Evolutionary conservation across 2,329 filamentous ascomycete species (phyloP).

Genomic region (Knoxdaviesia capensis): DNA sequence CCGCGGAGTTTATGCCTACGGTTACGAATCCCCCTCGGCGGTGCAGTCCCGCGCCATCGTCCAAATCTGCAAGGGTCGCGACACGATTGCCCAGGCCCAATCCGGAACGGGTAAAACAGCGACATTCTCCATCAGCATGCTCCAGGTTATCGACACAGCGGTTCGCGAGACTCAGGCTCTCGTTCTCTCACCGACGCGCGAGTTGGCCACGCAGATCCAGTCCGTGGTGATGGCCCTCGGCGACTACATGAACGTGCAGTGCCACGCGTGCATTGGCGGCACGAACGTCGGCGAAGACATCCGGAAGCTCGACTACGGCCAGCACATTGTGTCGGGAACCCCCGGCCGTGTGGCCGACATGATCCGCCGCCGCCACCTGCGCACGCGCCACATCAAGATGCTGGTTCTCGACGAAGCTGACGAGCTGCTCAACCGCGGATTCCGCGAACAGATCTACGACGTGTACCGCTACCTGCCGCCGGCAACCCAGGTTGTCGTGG

Average conservation of each 20-base stretch:
- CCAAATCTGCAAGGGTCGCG: slow-evolving; percentile 95
- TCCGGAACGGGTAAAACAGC: slow-evolving; percentile 99
- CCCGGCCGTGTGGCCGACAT: slow-evolving; percentile 98
- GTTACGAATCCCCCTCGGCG: slow-evolving; percentile 93
- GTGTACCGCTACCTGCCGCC: slow-evolving; percentile 98
- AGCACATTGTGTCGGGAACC: slow-evolving; percentile 93
- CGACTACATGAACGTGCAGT: slow-evolving; percentile 99
- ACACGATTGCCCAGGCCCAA: slow-evolving; percentile 99
- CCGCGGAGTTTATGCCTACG: slow-evolving; percentile 93
- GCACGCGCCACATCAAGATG: slow-evolving; percentile 98
- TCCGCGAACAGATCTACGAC: slow-evolving; percentile 99
- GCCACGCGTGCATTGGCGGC: slow-evolving; percentile 97
- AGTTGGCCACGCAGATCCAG: slow-evolving; percentile 98
- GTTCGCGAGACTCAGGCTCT: slow-evolving; percentile 96
- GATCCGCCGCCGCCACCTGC: slow-evolving; percentile 95
- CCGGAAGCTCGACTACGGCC: slow-evolving; percentile 89
- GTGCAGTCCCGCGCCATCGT: slow-evolving; percentile 97
- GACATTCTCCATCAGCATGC: slow-evolving; percentile 96
- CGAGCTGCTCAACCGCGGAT: slow-evolving; percentile 95
- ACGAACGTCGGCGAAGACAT: slow-evolving; percentile 97
- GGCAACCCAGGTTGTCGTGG: slow-evolving; percentile 92
- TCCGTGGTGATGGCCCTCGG: slow-evolving; percentile 97
- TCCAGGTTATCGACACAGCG: slow-evolving; percentile 94
- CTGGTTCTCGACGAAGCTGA: slow-evolving; percentile 98
- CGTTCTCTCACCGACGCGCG: slow-evolving; percentile 92